These are phyloP conservation scores for Metschnikowia cubensis DNA, from an alignment of 805 yeast species.

Conservation along the genomic window DNA sequence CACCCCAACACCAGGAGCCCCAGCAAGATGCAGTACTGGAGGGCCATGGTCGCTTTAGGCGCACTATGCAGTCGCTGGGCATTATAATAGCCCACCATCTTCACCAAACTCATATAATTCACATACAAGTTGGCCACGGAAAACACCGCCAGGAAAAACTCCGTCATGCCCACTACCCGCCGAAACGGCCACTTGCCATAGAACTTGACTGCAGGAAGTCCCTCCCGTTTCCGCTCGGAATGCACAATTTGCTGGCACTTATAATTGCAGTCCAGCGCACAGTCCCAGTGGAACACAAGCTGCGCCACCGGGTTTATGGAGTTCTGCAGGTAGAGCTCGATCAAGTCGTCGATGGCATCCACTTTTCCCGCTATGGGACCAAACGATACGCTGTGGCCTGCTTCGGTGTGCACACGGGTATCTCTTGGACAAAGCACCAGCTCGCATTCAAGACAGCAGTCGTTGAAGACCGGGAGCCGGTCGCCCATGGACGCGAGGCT, in stretches of 20 bases:
- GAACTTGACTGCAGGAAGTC: conserved; percentile 34
- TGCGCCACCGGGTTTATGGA: conserved; percentile 18
- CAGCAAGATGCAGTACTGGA: conserved; percentile 29
- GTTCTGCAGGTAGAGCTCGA: conserved; percentile 7
- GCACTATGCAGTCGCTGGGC: conserved; percentile 16
- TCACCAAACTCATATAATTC: conserved; percentile 27
- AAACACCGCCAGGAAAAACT: conserved; percentile 32
- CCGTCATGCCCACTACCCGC: conserved; percentile 35
- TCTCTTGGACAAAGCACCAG: conserved; percentile 1
- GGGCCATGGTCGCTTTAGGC: conserved; percentile 22
- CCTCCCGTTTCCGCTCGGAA: conserved; percentile 16
- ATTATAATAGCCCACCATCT: conserved; percentile 25
- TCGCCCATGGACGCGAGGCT: conserved; percentile 29
- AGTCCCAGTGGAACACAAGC: conserved; percentile 30
- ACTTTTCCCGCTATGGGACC: not conserved
- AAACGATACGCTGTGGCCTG: not conserved
- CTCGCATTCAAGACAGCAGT: conserved; percentile 16
- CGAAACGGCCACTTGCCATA: conserved; percentile 43
- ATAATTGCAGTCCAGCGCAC: conserved; percentile 35
- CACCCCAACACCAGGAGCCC: conserved; percentile 33
- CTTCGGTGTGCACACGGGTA: not conserved
- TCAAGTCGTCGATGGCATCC: conserved; percentile 3
- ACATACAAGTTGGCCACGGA: conserved; percentile 35
- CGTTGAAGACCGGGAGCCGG: conserved; percentile 26
- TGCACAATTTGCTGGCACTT: conserved; percentile 38